Evolutionary conservation across 139 green algal species (phyloP), one percentile per base, ranked within the genome.

Genomic region (Limnomonas spitsbergensis): DNA sequence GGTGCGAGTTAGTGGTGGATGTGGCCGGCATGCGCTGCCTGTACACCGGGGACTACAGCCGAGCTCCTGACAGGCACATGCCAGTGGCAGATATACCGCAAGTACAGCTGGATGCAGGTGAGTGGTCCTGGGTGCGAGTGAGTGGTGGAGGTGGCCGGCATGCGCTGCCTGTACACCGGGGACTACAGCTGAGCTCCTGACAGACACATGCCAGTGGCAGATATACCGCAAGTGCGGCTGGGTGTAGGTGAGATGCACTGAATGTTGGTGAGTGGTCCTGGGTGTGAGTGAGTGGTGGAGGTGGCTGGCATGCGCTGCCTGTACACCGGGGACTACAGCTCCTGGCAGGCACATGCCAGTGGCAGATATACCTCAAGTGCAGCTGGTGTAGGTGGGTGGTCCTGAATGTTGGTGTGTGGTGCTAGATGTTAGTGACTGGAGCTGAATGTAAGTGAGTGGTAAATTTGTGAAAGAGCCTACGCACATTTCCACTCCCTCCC

Each of bases 101-200:
- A 0, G 70, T 93, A 1, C 82, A 78, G 56, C 96, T 96, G 1
- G 81, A 99, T 80, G 92, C 97, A 34, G 87, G 90, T 98, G 66
- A 2, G 84, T n/a, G n/a, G 95, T 99, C 61, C 84, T 99, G 80
- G 96, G 96, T 20, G 96, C 96, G 99, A 99, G 96, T 99, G 99
- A 86, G 91, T 94, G 88, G 92, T 99, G 32, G 92, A 98, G 80
- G 94, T 99, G 31, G 92, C 81, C 27, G 96, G 96, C 42, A 88
- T 95, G 87, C 80, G 91, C 35, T 85, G 93, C 74, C 89, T 99
- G 53, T 99, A 99, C 89, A 99, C 96, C 0, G 94, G 94, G 0
- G 93, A 97, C 87, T 97, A 97, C 89, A 90, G 75, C 40, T 87
- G 94, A 52, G 81, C 94, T 34, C 81, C 93, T 0, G 94, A 98